phyloP scores from a whole-genome alignment of 371 early-diverging fungal genomes.

The Lichtheimia ornata region DNA sequence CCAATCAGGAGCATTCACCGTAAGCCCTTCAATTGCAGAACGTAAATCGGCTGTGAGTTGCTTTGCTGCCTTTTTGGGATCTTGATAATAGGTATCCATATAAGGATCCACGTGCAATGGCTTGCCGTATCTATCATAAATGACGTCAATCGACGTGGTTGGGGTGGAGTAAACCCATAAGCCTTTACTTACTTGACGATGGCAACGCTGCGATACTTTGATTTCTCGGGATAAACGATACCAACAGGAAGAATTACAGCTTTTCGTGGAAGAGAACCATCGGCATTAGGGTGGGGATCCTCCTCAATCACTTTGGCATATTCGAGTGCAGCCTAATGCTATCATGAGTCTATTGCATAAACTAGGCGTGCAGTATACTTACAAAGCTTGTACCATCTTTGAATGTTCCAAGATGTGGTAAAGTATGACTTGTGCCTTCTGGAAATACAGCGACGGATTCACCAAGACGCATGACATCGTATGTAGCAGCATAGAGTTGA shows the following conservation, averaged over 20 bases:
- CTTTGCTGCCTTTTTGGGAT: constrained; percentile 52
- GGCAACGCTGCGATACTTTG: constrained; percentile 53
- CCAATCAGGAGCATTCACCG: constrained; percentile 56
- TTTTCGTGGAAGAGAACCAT: constrained; percentile 21
- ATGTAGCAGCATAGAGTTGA: constrained; percentile 48
- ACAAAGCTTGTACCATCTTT: constrained; percentile 57
- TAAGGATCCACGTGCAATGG: constrained; percentile 51
- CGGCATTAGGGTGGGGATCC: constrained; percentile 25
- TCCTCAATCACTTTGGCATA: constrained; percentile 41
- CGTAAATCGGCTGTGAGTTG: constrained; percentile 42
- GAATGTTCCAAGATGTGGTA: constrained; percentile 41
- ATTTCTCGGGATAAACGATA: constrained; percentile 59
- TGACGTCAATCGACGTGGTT: background rate
- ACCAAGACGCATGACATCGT: constrained; percentile 45
- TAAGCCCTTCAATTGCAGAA: constrained; percentile 34
- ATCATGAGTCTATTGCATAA: background rate
- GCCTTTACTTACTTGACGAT: constrained; percentile 52
- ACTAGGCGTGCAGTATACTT: constrained; percentile 13
- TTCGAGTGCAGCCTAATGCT: constrained; percentile 45
- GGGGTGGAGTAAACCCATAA: background rate
- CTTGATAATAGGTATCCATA: constrained; percentile 39
- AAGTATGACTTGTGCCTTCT: constrained; percentile 57
- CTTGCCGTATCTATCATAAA: constrained; percentile 43
- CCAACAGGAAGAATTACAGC: constrained; percentile 54
- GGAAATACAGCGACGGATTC: constrained; percentile 62